Evolutionary conservation across 140 eudicot species (phyloP).

Genomic region (Anethum foeniculum): DNA sequence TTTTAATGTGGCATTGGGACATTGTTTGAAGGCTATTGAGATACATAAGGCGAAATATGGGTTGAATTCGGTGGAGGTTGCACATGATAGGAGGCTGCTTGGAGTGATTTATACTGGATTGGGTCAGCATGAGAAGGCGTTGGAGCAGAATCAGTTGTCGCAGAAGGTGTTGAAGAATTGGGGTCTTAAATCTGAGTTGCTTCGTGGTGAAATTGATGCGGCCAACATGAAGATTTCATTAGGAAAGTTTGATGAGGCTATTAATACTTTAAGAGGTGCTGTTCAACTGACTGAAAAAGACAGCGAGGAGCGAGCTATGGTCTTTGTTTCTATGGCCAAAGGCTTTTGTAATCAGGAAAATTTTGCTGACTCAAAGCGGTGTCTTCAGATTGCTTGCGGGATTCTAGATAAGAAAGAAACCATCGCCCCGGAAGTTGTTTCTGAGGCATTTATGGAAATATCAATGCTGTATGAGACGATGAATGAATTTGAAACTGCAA

Average conservation of each 20-base stretch:
- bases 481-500: conserved; percentile 84
- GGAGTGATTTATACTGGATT: conserved; percentile 88
- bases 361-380: conserved; percentile 54
- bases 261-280: conserved; percentile 54
- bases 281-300: conserved; percentile 77
- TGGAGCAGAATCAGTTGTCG: conserved; percentile 74
- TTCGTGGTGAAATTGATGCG: conserved; percentile 7
- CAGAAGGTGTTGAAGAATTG: conserved; percentile 73
- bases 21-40: conserved; percentile 69
- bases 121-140: conserved; percentile 75
- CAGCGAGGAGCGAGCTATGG: conserved; percentile 69
- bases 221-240: conserved; percentile 77
- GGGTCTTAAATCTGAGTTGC: conserved; percentile 40
- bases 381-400: conserved; percentile 61
- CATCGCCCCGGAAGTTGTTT: conserved; percentile 41
- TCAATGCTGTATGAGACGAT: conserved; percentile 73
- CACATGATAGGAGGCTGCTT: conserved; percentile 67
- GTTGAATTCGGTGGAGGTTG: conserved; percentile 79
- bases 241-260: conserved; percentile 55
- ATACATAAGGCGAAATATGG: conserved; percentile 55
- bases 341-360: conserved; percentile 68
- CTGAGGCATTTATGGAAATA: conserved; percentile 76
- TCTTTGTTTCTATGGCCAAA: conserved; percentile 77
- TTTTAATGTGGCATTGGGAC: conserved; percentile 70
- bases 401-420: conserved; percentile 55